phyloP scores from a whole-genome alignment of 2,329 filamentous ascomycete species.

The Rhytidhysteron rufulum region DNA sequence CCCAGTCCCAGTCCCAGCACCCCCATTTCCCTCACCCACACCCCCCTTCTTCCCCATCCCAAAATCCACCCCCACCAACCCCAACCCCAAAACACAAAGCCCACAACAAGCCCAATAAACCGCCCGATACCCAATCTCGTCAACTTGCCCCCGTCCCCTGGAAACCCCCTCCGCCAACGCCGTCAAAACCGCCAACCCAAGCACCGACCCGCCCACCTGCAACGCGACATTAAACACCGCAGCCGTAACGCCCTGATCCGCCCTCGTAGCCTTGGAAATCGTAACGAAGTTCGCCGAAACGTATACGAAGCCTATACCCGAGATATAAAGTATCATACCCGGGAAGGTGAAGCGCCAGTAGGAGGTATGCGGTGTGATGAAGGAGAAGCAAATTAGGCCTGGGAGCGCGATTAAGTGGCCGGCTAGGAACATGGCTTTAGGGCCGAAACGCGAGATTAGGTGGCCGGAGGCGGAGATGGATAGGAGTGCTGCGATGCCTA shows the following conservation, averaged over 20 bases:
- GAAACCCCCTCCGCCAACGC: slow-evolving; percentile 4
- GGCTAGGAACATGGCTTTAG: slow-evolving; percentile 4
- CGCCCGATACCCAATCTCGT: slow-evolving; percentile 1
- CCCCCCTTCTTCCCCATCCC: neutral
- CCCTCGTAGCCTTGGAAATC: slow-evolving; percentile 2
- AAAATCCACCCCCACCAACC: slow-evolving; percentile 3
- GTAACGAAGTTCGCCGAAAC: slow-evolving; percentile 6
- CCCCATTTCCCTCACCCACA: neutral
- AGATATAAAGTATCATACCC: slow-evolving; percentile 5
- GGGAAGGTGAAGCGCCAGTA: slow-evolving; percentile 6
- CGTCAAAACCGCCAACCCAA: slow-evolving; percentile 4
- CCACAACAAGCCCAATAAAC: slow-evolving; percentile 4
- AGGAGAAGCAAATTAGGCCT: slow-evolving; percentile 5
- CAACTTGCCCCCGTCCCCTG: neutral
- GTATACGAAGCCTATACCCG: slow-evolving; percentile 8
- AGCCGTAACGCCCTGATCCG: slow-evolving; percentile 6
- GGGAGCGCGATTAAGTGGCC: slow-evolving; percentile 4
- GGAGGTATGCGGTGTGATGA: neutral
- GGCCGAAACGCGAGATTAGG: slow-evolving; percentile 1
- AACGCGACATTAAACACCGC: slow-evolving; percentile 8
- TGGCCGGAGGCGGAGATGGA: slow-evolving; percentile 4
- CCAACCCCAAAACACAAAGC: slow-evolving; percentile 2
- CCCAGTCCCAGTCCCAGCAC: too few relatives aligned
- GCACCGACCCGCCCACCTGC: slow-evolving; percentile 5
- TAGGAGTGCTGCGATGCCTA: slow-evolving; percentile 3